phyloP scores from a whole-genome alignment of 2,329 filamentous ascomycete species.

The Ambrosiella cleistominuta region DNA sequence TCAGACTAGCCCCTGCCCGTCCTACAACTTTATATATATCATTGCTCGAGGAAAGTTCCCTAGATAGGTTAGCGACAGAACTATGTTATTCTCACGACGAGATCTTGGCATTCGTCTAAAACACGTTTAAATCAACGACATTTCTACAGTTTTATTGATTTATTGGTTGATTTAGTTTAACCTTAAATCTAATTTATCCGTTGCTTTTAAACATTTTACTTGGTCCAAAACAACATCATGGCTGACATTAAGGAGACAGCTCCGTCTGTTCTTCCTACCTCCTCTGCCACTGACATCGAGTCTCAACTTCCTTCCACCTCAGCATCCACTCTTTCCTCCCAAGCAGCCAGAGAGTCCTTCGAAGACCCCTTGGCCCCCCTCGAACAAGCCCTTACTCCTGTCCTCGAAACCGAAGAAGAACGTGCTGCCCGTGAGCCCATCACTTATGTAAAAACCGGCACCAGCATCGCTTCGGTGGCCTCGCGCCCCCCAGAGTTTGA shows the following conservation, averaged over 20 bases:
- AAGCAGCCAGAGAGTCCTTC: background rate
- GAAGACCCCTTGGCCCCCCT: slow-evolving; percentile 21
- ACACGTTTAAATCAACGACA: background rate
- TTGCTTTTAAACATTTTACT: background rate
- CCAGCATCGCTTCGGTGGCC: slow-evolving; percentile 26
- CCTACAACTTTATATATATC: background rate
- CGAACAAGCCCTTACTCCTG: slow-evolving; percentile 23
- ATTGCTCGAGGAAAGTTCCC: background rate
- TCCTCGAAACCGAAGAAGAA: slow-evolving; percentile 24
- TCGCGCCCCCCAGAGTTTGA: slow-evolving; percentile 45
- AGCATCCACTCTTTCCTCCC: background rate
- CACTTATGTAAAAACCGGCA: slow-evolving; percentile 25
- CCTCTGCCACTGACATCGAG: background rate
- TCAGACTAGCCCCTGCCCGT: background rate
- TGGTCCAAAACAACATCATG: background rate
- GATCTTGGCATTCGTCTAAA: background rate
- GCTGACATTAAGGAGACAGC: background rate
- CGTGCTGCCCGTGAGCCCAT: slow-evolving; percentile 27
- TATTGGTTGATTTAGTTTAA: background rate
- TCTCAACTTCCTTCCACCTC: background rate
- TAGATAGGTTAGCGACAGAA: background rate
- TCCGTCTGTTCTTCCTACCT: background rate
- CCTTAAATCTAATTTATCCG: background rate
- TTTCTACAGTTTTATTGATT: background rate
- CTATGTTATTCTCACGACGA: background rate